A percentile compares a stretch with the other conserved stretches of the same genome.
These are phyloP conservation scores for Oryza glumipatula DNA, from an alignment of 176 grass and related monocot genomes.

Conservation along the genomic window DNA sequence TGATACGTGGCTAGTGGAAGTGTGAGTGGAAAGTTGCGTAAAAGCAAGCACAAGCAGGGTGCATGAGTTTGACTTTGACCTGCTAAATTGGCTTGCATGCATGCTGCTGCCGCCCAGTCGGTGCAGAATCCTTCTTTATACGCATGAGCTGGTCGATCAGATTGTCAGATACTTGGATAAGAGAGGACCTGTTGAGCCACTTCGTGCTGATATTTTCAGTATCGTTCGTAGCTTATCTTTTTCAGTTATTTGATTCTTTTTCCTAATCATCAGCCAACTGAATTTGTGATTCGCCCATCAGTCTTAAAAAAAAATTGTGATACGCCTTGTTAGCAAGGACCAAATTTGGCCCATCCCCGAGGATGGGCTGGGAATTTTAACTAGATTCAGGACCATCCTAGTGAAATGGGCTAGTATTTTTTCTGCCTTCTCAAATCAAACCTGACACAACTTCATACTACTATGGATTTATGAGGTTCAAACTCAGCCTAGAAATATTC, in stretches of 20 bases:
- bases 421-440: neutral
- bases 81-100: conserved; percentile 24
- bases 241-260: neutral
- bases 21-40: conserved; percentile 43
- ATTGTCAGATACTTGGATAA: neutral
- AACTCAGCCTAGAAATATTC: neutral
- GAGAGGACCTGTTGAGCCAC: neutral
- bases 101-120: neutral
- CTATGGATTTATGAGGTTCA: neutral
- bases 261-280: neutral
- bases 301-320: too few species aligned
- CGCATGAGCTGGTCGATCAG: neutral
- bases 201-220: neutral
- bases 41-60: conserved; percentile 16
- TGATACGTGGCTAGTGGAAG: conserved; percentile 39
- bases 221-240: neutral
- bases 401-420: neutral
- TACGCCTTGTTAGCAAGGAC: too few species aligned
- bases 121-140: neutral
- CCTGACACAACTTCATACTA: neutral
- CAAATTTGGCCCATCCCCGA: neutral
- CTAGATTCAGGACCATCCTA: too few species aligned
- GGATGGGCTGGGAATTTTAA: too few species aligned
- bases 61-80: conserved; percentile 42
- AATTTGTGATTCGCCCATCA: too few species aligned